Percentiles rank a stretch among this genome's conserved stretches.
Evolutionary conservation across 345 rosid genomes (phyloP).

Genomic region (Euphorbia peplus): DNA sequence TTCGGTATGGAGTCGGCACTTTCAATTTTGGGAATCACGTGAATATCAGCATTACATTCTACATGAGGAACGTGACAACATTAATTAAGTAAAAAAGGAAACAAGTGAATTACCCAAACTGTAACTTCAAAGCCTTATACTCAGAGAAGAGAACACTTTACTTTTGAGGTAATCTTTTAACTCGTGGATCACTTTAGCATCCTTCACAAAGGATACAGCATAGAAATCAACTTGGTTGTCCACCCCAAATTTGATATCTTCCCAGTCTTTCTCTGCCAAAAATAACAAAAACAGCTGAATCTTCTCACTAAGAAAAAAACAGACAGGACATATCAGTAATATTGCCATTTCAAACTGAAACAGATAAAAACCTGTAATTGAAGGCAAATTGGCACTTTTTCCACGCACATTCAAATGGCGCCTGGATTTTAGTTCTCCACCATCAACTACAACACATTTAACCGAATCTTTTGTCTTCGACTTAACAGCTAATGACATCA

Average conservation of each 20-base stretch:
- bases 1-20: conserved; percentile 95
- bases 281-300: not conserved
- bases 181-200: conserved; percentile 87
- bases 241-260: conserved; percentile 96
- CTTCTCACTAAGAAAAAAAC: conserved; percentile 6
- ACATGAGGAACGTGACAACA: conserved; percentile 23
- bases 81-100: not conserved
- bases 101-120: not conserved
- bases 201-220: conserved; percentile 96
- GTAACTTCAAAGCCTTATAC: conserved; percentile 7
- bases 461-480: conserved; percentile 71
- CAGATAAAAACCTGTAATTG: conserved; percentile 70
- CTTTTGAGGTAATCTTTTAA: conserved; percentile 81
- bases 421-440: conserved; percentile 95
- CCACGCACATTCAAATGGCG: conserved; percentile 97
- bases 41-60: conserved; percentile 86
- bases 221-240: conserved; percentile 94
- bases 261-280: conserved; percentile 92
- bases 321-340: conserved; percentile 10
- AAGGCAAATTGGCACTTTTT: conserved; percentile 91
- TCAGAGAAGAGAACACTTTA: conserved; percentile 21
- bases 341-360: conserved; percentile 14
- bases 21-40: conserved; percentile 80
- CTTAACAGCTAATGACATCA: conserved; percentile 93
- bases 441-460: conserved; percentile 73